Base-by-base conservation (phyloP, 2,329 filamentous ascomycete species). In the Aspergillus brunneoviolaceus region DNA sequence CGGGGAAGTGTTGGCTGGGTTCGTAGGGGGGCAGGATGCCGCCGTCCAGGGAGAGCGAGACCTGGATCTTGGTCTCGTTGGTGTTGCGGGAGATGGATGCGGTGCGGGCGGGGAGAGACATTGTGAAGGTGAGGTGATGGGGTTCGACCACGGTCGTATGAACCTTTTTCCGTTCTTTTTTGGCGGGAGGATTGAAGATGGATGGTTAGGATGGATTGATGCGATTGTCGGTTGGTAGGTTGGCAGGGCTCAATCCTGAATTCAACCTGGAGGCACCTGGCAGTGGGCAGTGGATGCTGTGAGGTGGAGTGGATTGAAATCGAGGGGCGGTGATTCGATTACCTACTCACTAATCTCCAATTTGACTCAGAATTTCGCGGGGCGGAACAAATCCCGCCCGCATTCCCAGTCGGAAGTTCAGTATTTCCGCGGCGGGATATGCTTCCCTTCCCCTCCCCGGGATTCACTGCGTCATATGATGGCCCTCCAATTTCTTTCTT, bases 31-130 rank as follows among this genome's bases (percentile, higher is more conserved):
- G 71, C 23, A 87, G 77, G 48, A 82, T 83, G 71, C 94, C 95
- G 74, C 95, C 95, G 78, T 99, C 95, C 63, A 99, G 85, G 79
- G 95, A 96, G 69, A 99, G 84, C 45, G 91, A 91, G 65, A 98
- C 84, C 74, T 95, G 88, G 77, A 99, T 96, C 76, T 96, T 96
- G 74, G 95, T 99, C 82, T 99, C 95, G 81, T 98, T 98, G 72
- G 95, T 99, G 78, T 94, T 89, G 75, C 95, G 92, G 65, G 89
- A 87, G 69, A 98, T 81, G 57, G 88, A 86, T 54, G 91, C 88
- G 76, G 89, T 91, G 73, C 94, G 90, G 49, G 92, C 88, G 53
- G 71, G 23, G 60, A 70, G 69, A 51, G 69, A 51, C 72, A 74
- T 72, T 12, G 33, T 35, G 12, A 12, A 35, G 45, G 39, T 66